phyloP scores from a whole-genome alignment of 306 rosid species.

The Castanopsis chinensis region DNA sequence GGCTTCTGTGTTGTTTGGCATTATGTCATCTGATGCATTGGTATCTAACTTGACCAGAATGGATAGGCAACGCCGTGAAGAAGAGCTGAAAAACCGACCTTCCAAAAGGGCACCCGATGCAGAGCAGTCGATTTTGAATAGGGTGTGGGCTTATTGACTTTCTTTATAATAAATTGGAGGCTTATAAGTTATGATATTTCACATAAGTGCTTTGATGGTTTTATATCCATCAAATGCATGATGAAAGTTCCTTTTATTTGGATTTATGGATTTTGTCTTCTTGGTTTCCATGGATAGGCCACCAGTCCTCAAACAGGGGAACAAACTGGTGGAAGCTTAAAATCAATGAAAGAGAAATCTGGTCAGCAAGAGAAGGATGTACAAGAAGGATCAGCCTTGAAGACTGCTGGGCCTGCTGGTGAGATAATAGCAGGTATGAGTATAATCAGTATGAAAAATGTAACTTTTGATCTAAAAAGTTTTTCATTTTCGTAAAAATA shows the following conservation, averaged over 20 bases:
- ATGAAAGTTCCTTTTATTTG: not conserved
- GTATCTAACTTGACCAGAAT: constrained; percentile 38
- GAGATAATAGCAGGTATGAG: constrained; percentile 61
- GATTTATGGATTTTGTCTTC: not conserved
- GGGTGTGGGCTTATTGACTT: constrained; percentile 35
- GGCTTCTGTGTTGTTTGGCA: not conserved
- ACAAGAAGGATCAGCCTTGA: constrained; percentile 46
- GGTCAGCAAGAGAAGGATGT: constrained; percentile 49
- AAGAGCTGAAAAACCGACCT: constrained; percentile 52
- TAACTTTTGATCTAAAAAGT: constrained; percentile 9
- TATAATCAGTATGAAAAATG: constrained; percentile 20
- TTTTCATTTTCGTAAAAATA: too few relatives aligned
- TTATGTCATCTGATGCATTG: constrained; percentile 2
- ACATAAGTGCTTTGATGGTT: constrained; percentile 3
- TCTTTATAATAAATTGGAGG: not conserved
- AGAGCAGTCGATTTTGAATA: constrained; percentile 48
- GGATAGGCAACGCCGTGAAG: constrained; percentile 67
- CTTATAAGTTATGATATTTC: constrained; percentile 11
- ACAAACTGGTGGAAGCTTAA: constrained; percentile 55
- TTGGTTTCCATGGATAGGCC: constrained; percentile 38
- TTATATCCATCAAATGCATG: constrained; percentile 9
- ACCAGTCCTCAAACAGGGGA: constrained; percentile 59
- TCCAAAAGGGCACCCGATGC: constrained; percentile 46
- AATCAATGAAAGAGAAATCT: constrained; percentile 59
- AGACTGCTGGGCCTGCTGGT: constrained; percentile 58